Percentiles rank a stretch among this genome's conserved stretches.
These are phyloP conservation scores for Cephaloascus albidus DNA, from an alignment of 805 yeast species.

Conservation along the genomic window DNA sequence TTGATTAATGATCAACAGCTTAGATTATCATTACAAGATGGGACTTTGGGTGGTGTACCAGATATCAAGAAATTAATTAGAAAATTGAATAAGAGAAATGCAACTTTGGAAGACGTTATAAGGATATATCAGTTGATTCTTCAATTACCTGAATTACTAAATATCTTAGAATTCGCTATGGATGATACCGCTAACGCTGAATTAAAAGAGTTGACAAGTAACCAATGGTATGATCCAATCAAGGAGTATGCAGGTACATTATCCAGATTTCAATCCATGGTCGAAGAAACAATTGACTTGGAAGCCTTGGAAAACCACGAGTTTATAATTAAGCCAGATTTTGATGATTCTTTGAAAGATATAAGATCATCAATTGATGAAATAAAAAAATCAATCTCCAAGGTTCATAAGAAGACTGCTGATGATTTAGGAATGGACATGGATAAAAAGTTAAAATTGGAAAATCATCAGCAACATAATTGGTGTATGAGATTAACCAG, in stretches of 20 bases:
- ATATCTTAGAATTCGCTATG: slow-evolving; percentile 3
- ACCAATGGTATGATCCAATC: slow-evolving; percentile 53
- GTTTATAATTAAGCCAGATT: slow-evolving; percentile 80
- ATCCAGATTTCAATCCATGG: slow-evolving; percentile 67
- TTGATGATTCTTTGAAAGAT: slow-evolving; percentile 64
- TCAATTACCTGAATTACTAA: slow-evolving; percentile 58
- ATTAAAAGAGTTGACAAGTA: slow-evolving; percentile 26
- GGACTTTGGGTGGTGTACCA: slow-evolving; percentile 65
- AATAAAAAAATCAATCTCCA: slow-evolving; percentile 44
- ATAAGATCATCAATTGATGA: slow-evolving; percentile 50
- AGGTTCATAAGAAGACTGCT: slow-evolving; percentile 54
- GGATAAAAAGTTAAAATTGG: slow-evolving; percentile 84
- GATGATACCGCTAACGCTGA: slow-evolving; percentile 9
- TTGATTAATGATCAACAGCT: slow-evolving; percentile 62
- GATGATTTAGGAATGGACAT: slow-evolving; percentile 74
- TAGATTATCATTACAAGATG: slow-evolving; percentile 57
- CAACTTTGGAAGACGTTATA: slow-evolving; percentile 81
- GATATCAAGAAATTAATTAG: slow-evolving; percentile 72
- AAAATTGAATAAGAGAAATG: slow-evolving; percentile 42
- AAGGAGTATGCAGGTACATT: slow-evolving; percentile 39
- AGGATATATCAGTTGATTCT: slow-evolving; percentile 75
- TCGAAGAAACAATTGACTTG: slow-evolving; percentile 87
- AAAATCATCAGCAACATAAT: slow-evolving; percentile 80
- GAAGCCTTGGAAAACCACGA: slow-evolving; percentile 77
- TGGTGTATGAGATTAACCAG: slow-evolving; percentile 94